Percentiles rank a stretch among this genome's conserved stretches.
Conservation (phyloP, 169 alveolate genomes). For the Plasmodium fragile region DNA sequence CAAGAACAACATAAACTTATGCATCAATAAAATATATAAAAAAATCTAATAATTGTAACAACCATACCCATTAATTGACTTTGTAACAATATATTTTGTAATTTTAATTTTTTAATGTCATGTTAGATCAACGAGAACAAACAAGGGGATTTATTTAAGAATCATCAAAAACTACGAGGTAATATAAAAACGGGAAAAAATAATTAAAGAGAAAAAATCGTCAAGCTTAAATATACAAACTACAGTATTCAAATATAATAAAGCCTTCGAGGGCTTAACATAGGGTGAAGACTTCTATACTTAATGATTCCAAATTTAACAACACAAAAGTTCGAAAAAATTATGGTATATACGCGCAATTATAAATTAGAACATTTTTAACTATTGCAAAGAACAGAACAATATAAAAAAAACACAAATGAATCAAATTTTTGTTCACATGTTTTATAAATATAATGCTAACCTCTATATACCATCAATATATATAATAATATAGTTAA, state of each 20-base stretch:
- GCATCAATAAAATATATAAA: not conserved
- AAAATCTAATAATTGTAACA: not conserved
- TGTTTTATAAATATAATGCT: not conserved
- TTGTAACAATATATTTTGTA: not conserved
- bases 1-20: not conserved
- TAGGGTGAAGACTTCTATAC: not conserved
- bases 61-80: not conserved
- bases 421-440: not conserved
- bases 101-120: not conserved
- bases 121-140: not conserved
- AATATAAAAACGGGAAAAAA: not conserved
- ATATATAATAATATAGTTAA: not conserved
- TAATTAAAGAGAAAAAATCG: not conserved
- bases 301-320: not conserved
- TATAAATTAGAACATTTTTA: not conserved
- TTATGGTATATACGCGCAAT: not conserved
- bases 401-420: not conserved
- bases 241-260: not conserved
- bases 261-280: not conserved
- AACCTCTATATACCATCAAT: conserved; percentile 1
- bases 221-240: not conserved
- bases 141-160: not conserved
- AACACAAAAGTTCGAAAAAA: not conserved
- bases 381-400: not conserved
- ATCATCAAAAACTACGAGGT: not conserved